Evolutionary conservation across 495 filamentous ascomycete species (phyloP).

Genomic region (Xylaria longipes): DNA sequence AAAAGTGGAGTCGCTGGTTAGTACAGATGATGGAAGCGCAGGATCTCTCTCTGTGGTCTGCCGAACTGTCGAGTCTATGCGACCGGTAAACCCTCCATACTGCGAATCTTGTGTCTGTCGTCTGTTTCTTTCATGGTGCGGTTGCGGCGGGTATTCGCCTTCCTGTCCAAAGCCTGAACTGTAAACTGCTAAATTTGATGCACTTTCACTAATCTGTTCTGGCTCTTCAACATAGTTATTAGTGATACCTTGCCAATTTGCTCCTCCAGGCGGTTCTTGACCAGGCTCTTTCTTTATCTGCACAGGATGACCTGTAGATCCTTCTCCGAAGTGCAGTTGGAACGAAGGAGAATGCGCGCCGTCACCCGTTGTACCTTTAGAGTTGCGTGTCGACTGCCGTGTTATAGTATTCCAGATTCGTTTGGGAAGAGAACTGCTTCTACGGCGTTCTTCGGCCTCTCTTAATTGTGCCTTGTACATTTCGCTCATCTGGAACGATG

Average conservation of each 20-base stretch:
- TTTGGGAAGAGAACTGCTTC: constrained; percentile 35
- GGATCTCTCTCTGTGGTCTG: constrained; percentile 40
- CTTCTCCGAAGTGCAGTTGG: constrained; percentile 33
- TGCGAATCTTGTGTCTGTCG: constrained; percentile 34
- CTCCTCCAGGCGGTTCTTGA: constrained; percentile 21
- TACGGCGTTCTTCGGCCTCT: constrained; percentile 37
- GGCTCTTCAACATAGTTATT: constrained; percentile 35
- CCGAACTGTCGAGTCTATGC: constrained; percentile 35
- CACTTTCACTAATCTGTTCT: constrained; percentile 34
- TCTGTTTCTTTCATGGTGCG: constrained; percentile 31
- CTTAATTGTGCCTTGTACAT: constrained; percentile 39
- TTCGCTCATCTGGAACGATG: constrained; percentile 38
- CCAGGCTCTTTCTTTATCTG: constrained; percentile 32
- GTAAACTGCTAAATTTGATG: constrained; percentile 13
- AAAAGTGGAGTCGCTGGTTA: constrained; percentile 36
- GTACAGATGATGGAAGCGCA: constrained; percentile 38
- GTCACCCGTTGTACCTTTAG: constrained; percentile 23
- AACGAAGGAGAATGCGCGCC: constrained; percentile 31
- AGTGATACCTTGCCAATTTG: constrained; percentile 13
- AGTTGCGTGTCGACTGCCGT: constrained; percentile 38
- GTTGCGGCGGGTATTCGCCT: constrained; percentile 27
- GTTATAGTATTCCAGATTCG: constrained; percentile 40
- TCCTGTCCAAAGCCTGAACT: constrained; percentile 4
- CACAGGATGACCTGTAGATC: constrained; percentile 27
- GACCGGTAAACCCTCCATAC: constrained; percentile 33